Evolutionary conservation across 345 rosid genomes (phyloP), one percentile per base, ranked within the genome.

Genomic region (Conringia planisiliqua): DNA sequence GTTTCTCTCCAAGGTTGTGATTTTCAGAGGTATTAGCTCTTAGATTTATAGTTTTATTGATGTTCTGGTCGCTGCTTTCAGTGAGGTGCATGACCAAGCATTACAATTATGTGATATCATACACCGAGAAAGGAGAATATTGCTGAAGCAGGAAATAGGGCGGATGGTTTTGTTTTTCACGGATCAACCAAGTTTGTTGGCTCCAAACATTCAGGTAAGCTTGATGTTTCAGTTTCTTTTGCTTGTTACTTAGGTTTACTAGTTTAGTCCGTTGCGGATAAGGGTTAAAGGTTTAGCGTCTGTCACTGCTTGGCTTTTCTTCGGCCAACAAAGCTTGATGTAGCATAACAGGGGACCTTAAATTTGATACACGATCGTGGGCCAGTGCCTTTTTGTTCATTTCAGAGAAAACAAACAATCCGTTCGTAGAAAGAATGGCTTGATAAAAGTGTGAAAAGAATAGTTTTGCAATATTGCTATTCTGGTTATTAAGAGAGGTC

Each of bases 31-130:
- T 64, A 18, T 44, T 47, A 48, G 47, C 72, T 77, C 62, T 65
- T 65, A 17, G 63, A 16, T 48, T 48, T 6, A 55, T 47, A 63
- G 12, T 27, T 26, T 22, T 67, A 42, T 68, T 56, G 62, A 40
- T 76, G 36, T 72, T 72, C 47, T 82, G 78, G 57, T 73, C 58
- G 26, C 75, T 79, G 69, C 52, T 73, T 84, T 73, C 90, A 95
- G 99, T 76, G 98, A 90, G 83, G 99, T 92, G 70, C 96, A 92
- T 44, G 99, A 95, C 82, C 99, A 95, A 81, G 97, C 98, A 47
- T 57, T 90, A 65, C 58, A 82, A 68, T 85, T 86, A 17, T 95
- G 97, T 80, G 90, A 88, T 82, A 85, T 85, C 65, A 88, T 89
- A 75, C 98, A 90, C 78, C 85, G 77, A 77, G 99, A 92, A 84